Percentiles rank a stretch among this genome's conserved stretches.
phyloP scores from a whole-genome alignment of 2,329 filamentous ascomycete genomes.

The Colletotrichum liaoningense region DNA sequence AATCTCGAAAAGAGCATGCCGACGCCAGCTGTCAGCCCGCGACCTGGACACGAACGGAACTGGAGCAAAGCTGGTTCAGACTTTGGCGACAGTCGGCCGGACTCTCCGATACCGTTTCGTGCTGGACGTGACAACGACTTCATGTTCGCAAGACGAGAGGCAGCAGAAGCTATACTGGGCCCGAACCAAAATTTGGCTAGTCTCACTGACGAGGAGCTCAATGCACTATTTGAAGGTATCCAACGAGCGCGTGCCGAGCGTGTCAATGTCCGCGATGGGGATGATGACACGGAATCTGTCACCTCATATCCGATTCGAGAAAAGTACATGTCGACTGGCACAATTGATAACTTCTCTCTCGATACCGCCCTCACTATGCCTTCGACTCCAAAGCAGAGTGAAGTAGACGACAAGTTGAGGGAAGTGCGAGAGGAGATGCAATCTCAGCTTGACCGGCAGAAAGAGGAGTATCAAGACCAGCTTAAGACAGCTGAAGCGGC shows the following conservation, averaged over 20 bases:
- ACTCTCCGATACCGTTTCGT: constrained; percentile 80
- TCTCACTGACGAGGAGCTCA: constrained; percentile 92
- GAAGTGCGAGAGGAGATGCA: constrained; percentile 87
- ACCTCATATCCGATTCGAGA: constrained; percentile 90
- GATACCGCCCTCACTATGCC: constrained; percentile 96
- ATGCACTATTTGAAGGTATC: constrained; percentile 92
- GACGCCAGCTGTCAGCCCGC: constrained; percentile 70
- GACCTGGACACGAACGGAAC: constrained; percentile 80
- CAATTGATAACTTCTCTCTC: constrained; percentile 94
- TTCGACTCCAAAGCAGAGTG: constrained; percentile 84
- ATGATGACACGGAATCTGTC: constrained; percentile 90
- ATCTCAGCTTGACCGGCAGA: constrained; percentile 82
- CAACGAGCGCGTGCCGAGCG: constrained; percentile 85
- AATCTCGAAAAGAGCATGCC: constrained; percentile 67
- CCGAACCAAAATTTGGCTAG: constrained; percentile 91
- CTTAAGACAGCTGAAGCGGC: constrained; percentile 80
- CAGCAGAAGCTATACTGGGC: constrained; percentile 89
- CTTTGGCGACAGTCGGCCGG: constrained; percentile 79
- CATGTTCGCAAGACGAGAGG: constrained; percentile 92
- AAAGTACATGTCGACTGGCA: constrained; percentile 95
- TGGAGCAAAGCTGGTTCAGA: constrained; percentile 85
- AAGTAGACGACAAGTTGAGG: constrained; percentile 80
- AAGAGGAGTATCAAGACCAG: constrained; percentile 83
- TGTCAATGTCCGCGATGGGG: constrained; percentile 79
- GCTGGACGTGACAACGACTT: constrained; percentile 88